Percentiles rank a stretch among this genome's conserved stretches.
Conservation (phyloP, 2,329 filamentous ascomycete species). For the Fusarium guadeloupense region DNA sequence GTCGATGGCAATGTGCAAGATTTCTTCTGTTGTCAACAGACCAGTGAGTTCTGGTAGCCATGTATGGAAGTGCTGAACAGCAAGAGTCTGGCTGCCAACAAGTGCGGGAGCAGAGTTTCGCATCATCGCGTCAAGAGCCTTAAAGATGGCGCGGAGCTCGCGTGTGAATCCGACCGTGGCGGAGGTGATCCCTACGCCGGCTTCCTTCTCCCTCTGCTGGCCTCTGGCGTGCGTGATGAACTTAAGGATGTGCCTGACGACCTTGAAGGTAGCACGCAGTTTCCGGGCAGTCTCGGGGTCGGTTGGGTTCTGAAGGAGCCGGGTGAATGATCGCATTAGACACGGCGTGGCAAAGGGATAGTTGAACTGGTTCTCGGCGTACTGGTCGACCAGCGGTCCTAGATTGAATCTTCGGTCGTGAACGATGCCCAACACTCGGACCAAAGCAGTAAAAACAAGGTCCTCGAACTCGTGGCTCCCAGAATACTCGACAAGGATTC, state of each 20-base stretch:
- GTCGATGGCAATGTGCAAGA: conserved; percentile 88
- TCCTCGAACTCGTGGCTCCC: conserved; percentile 94
- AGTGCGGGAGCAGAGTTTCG: conserved; percentile 83
- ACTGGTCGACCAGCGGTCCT: conserved; percentile 88
- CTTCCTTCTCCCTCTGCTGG: conserved; percentile 89
- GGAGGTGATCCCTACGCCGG: conserved; percentile 83
- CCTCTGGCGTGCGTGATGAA: conserved; percentile 91
- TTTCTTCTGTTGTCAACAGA: conserved; percentile 81
- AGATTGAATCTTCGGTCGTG: conserved; percentile 95
- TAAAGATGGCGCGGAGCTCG: conserved; percentile 87
- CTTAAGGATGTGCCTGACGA: conserved; percentile 90
- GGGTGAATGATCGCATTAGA: conserved; percentile 84
- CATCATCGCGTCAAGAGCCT: conserved; percentile 89
- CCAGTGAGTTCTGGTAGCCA: conserved; percentile 93
- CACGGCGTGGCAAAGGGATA: conserved; percentile 93
- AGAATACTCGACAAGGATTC: conserved; percentile 89
- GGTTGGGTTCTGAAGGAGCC: conserved; percentile 82
- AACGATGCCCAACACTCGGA: conserved; percentile 90
- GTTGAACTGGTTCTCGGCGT: conserved; percentile 87
- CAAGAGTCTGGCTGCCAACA: conserved; percentile 92
- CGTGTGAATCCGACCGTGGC: conserved; percentile 78
- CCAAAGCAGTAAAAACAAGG: conserved; percentile 87
- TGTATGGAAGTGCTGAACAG: conserved; percentile 95
- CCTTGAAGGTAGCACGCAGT: conserved; percentile 91
- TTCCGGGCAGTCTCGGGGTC: conserved; percentile 86